These are phyloP conservation scores for Phytophthora ohioensis DNA, from an alignment of 352 stramenopile species.

Conservation along the genomic window DNA sequence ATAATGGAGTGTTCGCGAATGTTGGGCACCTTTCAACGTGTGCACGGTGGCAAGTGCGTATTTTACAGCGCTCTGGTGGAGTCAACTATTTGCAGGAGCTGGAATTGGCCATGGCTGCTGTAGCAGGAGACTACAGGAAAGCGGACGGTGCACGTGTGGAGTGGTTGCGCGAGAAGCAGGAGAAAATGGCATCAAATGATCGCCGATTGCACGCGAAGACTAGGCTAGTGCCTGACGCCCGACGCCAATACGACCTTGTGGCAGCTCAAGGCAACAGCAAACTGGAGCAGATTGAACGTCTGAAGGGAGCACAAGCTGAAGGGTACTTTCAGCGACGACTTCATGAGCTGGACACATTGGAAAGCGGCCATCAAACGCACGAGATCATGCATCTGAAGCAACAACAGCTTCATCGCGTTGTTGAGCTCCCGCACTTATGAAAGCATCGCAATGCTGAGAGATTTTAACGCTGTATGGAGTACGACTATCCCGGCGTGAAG, in stretches of 20 bases:
- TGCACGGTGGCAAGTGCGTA: slow-evolving; percentile 62
- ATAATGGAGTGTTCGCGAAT: slow-evolving; percentile 2
- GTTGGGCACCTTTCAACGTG: slow-evolving; percentile 17
- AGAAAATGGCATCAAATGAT: slow-evolving; percentile 39
- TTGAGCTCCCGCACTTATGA: slow-evolving; percentile 30
- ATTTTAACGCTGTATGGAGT: no score
- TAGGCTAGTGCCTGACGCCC: slow-evolving; percentile 44
- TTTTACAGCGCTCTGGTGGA: slow-evolving; percentile 45
- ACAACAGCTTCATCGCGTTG: slow-evolving; percentile 27
- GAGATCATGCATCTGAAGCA: slow-evolving; percentile 35
- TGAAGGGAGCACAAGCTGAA: slow-evolving; percentile 50
- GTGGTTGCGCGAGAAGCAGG: slow-evolving; percentile 56
- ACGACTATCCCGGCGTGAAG: neutral
- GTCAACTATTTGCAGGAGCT: slow-evolving; percentile 34
- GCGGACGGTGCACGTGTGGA: slow-evolving; percentile 44
- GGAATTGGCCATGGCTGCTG: slow-evolving; percentile 30
- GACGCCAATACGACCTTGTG: slow-evolving; percentile 57
- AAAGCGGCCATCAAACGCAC: slow-evolving; percentile 21
- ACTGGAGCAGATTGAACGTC: slow-evolving; percentile 59
- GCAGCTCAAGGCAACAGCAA: slow-evolving; percentile 57
- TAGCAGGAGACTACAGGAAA: slow-evolving; percentile 27
- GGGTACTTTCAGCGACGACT: slow-evolving; percentile 61
- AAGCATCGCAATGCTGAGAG: neutral
- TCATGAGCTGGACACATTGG: slow-evolving; percentile 17
- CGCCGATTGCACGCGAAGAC: slow-evolving; percentile 36